These are phyloP conservation scores for Cornus kousa DNA, from an alignment of 148 eudicot species.

Conservation along the genomic window DNA sequence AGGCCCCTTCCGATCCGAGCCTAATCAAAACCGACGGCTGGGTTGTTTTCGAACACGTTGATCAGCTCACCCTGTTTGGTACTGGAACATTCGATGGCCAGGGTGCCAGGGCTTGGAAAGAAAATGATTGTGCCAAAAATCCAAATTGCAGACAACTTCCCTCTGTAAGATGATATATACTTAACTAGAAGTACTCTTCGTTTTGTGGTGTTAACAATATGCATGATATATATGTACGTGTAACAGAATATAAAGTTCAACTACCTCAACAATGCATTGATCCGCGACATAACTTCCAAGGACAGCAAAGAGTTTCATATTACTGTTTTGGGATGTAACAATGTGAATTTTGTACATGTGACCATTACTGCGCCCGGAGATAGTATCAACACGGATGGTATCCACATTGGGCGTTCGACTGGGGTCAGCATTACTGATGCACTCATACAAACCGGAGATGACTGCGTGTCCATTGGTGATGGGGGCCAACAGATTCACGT, in stretches of 20 bases:
- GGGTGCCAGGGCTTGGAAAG: not conserved
- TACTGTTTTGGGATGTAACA: constrained; percentile 14
- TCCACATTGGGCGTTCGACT: constrained; percentile 40
- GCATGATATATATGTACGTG: not conserved
- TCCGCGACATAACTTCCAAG: constrained; percentile 27
- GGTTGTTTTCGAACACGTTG: not conserved
- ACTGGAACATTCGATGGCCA: not conserved
- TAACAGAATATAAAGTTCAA: constrained; percentile 27
- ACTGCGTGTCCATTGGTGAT: constrained; percentile 51
- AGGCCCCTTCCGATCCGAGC: not conserved
- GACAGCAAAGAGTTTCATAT: constrained; percentile 44
- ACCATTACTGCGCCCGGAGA: constrained; percentile 29
- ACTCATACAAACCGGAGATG: constrained; percentile 40
- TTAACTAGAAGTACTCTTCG: too few species aligned
- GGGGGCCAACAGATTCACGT: constrained; percentile 27
- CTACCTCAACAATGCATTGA: constrained; percentile 8
- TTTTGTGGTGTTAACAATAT: not conserved
- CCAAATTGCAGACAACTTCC: not conserved
- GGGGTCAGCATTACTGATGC: constrained; percentile 27
- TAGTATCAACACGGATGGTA: constrained; percentile 55
- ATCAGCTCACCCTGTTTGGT: not conserved
- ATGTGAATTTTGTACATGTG: constrained; percentile 20
- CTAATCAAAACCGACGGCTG: not conserved
- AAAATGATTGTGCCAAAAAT: too few species aligned
- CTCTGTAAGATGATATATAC: not conserved